Percentiles rank a stretch among this genome's conserved stretches.
These are phyloP conservation scores for Yarrowia sp. DNA, from an alignment of 805 yeast species.

Conservation along the genomic window DNA sequence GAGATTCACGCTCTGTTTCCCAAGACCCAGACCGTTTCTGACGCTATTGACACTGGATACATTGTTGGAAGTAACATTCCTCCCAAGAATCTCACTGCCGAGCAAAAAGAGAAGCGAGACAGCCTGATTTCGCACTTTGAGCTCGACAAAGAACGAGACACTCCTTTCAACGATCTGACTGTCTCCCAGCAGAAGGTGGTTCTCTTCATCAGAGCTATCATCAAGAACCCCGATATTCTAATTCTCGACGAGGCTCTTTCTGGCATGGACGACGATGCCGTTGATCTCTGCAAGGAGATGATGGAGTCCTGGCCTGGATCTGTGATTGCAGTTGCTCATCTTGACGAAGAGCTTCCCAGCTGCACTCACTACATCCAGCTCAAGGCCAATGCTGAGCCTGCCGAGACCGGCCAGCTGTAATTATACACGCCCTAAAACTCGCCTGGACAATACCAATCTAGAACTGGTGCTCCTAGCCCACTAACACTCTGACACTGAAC, in stretches of 20 bases:
- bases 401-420: conserved; percentile 32
- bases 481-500: conserved; percentile 27
- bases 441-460: not conserved
- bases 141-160: conserved; percentile 52
- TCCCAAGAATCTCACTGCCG: conserved; percentile 53
- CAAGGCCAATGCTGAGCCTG: conserved; percentile 39
- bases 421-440: not conserved
- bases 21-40: conserved; percentile 55
- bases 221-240: conserved; percentile 77
- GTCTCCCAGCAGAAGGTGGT: conserved; percentile 80
- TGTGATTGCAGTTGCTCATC: conserved; percentile 80
- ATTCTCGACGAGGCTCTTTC: conserved; percentile 93
- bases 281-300: conserved; percentile 62
- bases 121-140: conserved; percentile 58
- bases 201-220: conserved; percentile 75
- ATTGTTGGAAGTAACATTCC: conserved; percentile 69
- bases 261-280: conserved; percentile 76
- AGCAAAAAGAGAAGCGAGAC: conserved; percentile 54
- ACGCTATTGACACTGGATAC: conserved; percentile 76
- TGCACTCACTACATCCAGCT: conserved; percentile 62
- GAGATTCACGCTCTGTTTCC: conserved; percentile 92
- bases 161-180: conserved; percentile 60
- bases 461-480: conserved; percentile 12
- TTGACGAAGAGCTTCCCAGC: conserved; percentile 76
- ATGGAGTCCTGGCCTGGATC: conserved; percentile 69